These are phyloP conservation scores for Magnusiomyces fungicola DNA, from an alignment of 1,139 yeast species.

Conservation along the genomic window DNA sequence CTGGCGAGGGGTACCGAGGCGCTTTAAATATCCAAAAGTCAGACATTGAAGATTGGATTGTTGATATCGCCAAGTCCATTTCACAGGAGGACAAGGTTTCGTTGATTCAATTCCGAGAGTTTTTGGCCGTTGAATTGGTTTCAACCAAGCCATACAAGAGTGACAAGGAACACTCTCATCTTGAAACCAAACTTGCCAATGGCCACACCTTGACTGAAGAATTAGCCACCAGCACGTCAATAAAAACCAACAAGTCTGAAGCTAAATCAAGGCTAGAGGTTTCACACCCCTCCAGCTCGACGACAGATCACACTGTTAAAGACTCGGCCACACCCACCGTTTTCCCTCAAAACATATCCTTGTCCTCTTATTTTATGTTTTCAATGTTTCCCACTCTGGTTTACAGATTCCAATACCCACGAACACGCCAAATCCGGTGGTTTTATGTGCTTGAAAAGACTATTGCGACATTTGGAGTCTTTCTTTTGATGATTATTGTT, in stretches of 20 bases:
- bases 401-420: conserved; percentile 58
- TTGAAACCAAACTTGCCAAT: neutral
- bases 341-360: conserved; percentile 69
- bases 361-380: conserved; percentile 60
- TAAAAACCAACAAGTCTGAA: neutral
- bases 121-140: conserved; percentile 24
- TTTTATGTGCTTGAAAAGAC: conserved; percentile 60
- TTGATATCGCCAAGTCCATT: neutral
- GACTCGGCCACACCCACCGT: conserved; percentile 25
- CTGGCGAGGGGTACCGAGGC: no score
- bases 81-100: neutral
- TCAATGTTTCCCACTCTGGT: conserved; percentile 91
- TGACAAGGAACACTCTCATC: neutral
- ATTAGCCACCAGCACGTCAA: no score
- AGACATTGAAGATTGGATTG: conserved; percentile 9
- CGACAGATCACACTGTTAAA: neutral
- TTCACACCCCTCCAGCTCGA: neutral
- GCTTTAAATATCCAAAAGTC: conserved; percentile 1
- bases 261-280: neutral
- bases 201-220: neutral
- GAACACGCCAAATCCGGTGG: conserved; percentile 65
- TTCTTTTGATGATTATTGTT: conserved; percentile 69
- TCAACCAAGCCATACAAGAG: conserved; percentile 16
- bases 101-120: neutral
- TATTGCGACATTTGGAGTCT: conserved; percentile 79